A percentile compares a stretch with the other conserved stretches of the same genome.
phyloP scores from a whole-genome alignment of 768 basidiomycete genomes.

The Phaffia australis region DNA sequence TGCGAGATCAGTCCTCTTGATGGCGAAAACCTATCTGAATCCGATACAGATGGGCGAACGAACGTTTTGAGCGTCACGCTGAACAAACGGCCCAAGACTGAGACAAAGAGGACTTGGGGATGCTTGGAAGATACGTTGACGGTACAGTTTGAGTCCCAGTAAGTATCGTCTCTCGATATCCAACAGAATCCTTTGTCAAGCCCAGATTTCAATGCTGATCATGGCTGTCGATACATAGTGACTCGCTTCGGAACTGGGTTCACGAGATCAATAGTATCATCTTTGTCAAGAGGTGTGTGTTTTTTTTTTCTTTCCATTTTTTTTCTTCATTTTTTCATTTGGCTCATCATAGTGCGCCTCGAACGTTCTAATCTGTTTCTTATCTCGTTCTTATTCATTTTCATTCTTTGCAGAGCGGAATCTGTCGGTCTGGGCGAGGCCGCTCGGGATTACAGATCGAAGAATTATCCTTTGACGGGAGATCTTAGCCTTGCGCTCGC shows the following conservation, averaged over 20 bases:
- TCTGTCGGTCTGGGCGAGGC: not conserved
- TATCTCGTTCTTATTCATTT: not conserved
- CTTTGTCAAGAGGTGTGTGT: constrained; percentile 1
- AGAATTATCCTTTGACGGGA: not conserved
- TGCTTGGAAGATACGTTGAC: not conserved
- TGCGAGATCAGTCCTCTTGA: not conserved
- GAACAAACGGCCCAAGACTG: not conserved
- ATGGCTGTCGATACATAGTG: not conserved
- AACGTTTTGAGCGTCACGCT: constrained; percentile 1
- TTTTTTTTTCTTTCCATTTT: not conserved
- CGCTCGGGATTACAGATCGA: not conserved
- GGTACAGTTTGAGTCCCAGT: not conserved
- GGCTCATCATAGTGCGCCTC: too few relatives aligned
- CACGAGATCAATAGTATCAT: not conserved
- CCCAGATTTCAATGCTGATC: not conserved
- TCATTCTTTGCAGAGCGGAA: not conserved
- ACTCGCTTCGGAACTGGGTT: not conserved
- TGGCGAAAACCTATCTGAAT: not conserved
- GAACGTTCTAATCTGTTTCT: not conserved
- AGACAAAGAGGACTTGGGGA: not conserved
- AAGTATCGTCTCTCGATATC: not conserved
- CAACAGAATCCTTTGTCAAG: not conserved
- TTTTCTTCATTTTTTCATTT: not conserved
- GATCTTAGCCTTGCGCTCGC: constrained; percentile 1
- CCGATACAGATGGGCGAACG: not conserved